Evolutionary conservation across 1,284 basidiomycete genomes (phyloP).

Genomic region (Prillingera fragicola): DNA sequence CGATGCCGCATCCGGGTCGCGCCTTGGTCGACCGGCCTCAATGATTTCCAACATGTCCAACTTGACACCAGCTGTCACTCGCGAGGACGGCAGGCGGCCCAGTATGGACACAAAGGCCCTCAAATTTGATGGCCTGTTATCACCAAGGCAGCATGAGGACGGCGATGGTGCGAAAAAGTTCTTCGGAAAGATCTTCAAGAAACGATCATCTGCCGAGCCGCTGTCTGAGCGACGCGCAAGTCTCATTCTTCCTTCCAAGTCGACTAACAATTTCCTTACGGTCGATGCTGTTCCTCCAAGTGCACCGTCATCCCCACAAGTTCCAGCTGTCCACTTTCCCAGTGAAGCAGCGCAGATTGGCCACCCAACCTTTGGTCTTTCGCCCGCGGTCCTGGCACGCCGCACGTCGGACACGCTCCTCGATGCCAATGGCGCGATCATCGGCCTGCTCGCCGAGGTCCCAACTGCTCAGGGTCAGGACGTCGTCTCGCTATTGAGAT

Average conservation of each 20-base stretch:
- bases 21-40: constrained; percentile 23
- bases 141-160: constrained; percentile 11
- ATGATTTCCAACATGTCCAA: constrained; percentile 30
- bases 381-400: constrained; percentile 30
- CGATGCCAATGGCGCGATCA: constrained; percentile 30
- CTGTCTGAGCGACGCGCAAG: neutral
- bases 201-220: constrained; percentile 24
- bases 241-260: constrained; percentile 1
- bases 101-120: constrained; percentile 28
- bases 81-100: constrained; percentile 11
- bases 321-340: constrained; percentile 3
- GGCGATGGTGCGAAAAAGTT: constrained; percentile 54
- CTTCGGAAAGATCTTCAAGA: constrained; percentile 69
- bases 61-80: constrained; percentile 24
- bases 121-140: constrained; percentile 13
- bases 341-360: constrained; percentile 14
- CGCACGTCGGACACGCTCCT: constrained; percentile 22
- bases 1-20: constrained; percentile 1
- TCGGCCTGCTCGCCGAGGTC: constrained; percentile 20
- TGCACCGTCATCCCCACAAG: constrained; percentile 3
- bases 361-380: constrained; percentile 41
- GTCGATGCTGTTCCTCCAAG: neutral
- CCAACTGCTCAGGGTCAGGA: too few species aligned
- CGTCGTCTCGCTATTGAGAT: constrained; percentile 13
- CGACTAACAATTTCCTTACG: neutral